Evolutionary conservation across 441 rosid species (phyloP).

Genomic region (Manihot esculenta): DNA sequence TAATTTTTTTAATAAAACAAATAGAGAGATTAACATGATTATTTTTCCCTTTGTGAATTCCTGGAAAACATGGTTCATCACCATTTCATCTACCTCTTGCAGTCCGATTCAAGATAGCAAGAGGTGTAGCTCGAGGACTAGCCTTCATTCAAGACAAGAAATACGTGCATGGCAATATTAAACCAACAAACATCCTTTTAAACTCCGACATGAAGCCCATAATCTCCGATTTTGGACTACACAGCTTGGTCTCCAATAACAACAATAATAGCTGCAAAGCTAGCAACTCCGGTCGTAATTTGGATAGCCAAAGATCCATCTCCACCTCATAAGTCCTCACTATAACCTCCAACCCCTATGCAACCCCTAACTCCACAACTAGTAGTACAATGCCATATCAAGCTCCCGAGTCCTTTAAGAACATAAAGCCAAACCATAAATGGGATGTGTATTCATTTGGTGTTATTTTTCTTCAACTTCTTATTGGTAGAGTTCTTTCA

Average conservation of each 20-base stretch:
- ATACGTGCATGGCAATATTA: constrained; percentile 69
- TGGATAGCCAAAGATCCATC: constrained; percentile 38
- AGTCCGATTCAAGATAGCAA: constrained; percentile 67
- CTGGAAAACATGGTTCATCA: constrained; percentile 52
- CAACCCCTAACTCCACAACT: constrained; percentile 21
- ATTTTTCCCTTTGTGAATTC: not conserved
- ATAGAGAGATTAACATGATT: too few relatives aligned
- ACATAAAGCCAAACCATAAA: constrained; percentile 56
- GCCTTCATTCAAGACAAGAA: constrained; percentile 78
- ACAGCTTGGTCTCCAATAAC: constrained; percentile 36
- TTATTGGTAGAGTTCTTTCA: constrained; percentile 52
- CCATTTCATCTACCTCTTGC: constrained; percentile 50
- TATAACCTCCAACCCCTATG: constrained; percentile 25
- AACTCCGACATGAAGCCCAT: constrained; percentile 59
- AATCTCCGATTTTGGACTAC: constrained; percentile 61
- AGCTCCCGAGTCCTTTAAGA: constrained; percentile 66
- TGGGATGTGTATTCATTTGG: constrained; percentile 85
- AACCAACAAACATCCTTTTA: constrained; percentile 70
- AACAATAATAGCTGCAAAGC: constrained; percentile 23
- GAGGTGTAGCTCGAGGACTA: constrained; percentile 78
- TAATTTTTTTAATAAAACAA: too few relatives aligned
- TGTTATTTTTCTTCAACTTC: constrained; percentile 63
- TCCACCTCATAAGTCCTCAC: constrained; percentile 19
- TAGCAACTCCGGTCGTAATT: constrained; percentile 26
- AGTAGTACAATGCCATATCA: constrained; percentile 31